Evolutionary conservation across 306 rosid species (phyloP).

Genomic region (Gastrolobium villosum): DNA sequence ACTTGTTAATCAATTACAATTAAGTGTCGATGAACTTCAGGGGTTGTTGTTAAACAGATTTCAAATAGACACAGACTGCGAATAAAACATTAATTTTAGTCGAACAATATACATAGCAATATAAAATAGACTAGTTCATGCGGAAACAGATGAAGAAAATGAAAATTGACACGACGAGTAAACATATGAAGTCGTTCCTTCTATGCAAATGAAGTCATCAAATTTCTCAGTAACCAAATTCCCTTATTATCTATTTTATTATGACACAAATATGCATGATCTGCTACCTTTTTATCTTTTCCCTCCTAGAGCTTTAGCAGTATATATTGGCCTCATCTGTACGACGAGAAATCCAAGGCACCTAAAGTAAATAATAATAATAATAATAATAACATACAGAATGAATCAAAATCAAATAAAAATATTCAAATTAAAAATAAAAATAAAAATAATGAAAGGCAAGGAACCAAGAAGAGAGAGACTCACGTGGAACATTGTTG

Average conservation of each 20-base stretch:
- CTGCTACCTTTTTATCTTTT: background rate
- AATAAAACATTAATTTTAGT: background rate
- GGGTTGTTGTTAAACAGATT: background rate
- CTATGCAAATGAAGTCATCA: constrained; percentile 2
- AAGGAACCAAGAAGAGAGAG: background rate
- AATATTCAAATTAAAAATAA: background rate
- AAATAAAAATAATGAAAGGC: too few relatives aligned
- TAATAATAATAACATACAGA: background rate
- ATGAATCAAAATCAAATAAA: background rate
- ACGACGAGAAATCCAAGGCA: background rate
- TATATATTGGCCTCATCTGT: constrained; percentile 23
- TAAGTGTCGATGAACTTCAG: background rate
- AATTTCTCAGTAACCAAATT: background rate
- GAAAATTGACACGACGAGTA: background rate
- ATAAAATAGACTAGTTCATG: background rate
- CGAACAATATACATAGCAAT: background rate
- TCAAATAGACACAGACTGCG: background rate
- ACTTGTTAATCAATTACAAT: background rate
- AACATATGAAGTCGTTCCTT: constrained; percentile 8
- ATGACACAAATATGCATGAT: background rate
- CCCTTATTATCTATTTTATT: background rate
- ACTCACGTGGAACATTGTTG: constrained; percentile 26
- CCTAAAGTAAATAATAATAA: constrained; percentile 1
- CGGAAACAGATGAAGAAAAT: background rate
- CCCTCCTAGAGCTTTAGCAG: constrained; percentile 1